Evolutionary conservation across 2,329 filamentous ascomycete genomes (phyloP).

Genomic region (Leptosphaerulina australis): DNA sequence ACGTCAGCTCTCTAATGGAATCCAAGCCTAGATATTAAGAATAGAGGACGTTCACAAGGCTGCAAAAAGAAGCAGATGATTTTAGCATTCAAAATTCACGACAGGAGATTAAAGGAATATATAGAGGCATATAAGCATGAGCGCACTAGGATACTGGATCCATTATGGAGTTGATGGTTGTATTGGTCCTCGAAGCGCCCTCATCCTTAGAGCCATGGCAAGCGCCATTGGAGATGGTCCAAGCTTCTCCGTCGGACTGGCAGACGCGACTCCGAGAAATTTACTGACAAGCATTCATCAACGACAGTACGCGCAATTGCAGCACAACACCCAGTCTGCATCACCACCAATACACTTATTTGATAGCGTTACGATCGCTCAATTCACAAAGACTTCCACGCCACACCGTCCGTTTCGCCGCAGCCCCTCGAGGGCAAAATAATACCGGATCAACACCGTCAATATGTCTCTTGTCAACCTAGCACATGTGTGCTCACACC

Average conservation of each 20-base stretch:
- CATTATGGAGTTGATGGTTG: constrained; percentile 7
- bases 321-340: constrained; percentile 19
- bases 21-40: constrained; percentile 13
- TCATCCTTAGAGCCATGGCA: constrained; percentile 28
- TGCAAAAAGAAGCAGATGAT: constrained; percentile 2
- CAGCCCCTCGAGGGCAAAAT: constrained; percentile 42
- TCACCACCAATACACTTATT: constrained; percentile 4
- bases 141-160: constrained; percentile 18
- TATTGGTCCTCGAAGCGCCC: constrained; percentile 43
- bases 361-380: background rate
- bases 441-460: constrained; percentile 22
- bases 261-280: constrained; percentile 38
- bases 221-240: constrained; percentile 11
- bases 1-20: constrained; percentile 18
- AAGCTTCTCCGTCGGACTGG: constrained; percentile 10
- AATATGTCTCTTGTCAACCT: constrained; percentile 76
- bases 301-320: constrained; percentile 34
- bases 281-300: constrained; percentile 30
- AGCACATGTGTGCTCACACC: constrained; percentile 82
- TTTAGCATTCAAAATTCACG: constrained; percentile 23
- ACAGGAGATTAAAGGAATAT: constrained; percentile 23
- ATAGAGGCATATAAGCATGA: constrained; percentile 24
- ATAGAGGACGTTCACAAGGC: constrained; percentile 10
- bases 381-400: background rate
- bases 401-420: constrained; percentile 5